Percentiles rank a stretch among this genome's conserved stretches.
These are phyloP conservation scores for Leccinum broughii DNA, from an alignment of 768 basidiomycete species.

Conservation along the genomic window DNA sequence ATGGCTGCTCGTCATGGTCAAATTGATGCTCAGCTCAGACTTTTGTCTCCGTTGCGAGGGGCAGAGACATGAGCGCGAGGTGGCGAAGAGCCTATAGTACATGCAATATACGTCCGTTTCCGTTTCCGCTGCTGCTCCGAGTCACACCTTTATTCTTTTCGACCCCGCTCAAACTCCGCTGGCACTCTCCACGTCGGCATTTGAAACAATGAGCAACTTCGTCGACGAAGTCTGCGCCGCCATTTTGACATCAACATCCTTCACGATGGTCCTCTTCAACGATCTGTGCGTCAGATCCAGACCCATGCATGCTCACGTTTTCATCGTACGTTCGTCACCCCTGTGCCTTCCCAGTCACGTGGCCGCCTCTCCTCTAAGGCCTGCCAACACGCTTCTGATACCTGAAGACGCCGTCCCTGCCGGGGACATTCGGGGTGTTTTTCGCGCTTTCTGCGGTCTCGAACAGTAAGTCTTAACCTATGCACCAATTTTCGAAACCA, in stretches of 20 bases:
- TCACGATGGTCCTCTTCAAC: constrained; percentile 2
- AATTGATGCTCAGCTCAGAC: too few relatives aligned
- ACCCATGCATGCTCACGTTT: constrained; percentile 28
- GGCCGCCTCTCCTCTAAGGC: too few relatives aligned
- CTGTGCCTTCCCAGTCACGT: background rate
- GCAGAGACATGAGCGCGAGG: too few relatives aligned
- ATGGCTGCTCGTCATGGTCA: too few relatives aligned
- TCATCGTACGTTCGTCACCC: background rate
- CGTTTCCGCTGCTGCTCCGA: background rate
- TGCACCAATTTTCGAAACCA: too few relatives aligned
- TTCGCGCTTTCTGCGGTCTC: constrained; percentile 30
- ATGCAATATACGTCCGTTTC: background rate
- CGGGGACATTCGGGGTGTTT: constrained; percentile 31
- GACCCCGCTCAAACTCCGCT: background rate
- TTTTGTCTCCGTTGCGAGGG: too few relatives aligned
- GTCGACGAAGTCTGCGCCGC: too few relatives aligned
- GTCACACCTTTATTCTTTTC: background rate
- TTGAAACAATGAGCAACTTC: too few relatives aligned
- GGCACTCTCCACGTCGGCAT: background rate
- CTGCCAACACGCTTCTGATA: too few relatives aligned
- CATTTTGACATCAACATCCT: too few relatives aligned
- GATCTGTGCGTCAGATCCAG: constrained; percentile 15
- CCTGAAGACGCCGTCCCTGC: background rate
- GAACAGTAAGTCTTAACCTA: too few relatives aligned
- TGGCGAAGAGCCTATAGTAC: background rate